Base-by-base conservation (phyloP, 495 filamentous ascomycete genomes). In the Staphylotrichum longicolle region DNA sequence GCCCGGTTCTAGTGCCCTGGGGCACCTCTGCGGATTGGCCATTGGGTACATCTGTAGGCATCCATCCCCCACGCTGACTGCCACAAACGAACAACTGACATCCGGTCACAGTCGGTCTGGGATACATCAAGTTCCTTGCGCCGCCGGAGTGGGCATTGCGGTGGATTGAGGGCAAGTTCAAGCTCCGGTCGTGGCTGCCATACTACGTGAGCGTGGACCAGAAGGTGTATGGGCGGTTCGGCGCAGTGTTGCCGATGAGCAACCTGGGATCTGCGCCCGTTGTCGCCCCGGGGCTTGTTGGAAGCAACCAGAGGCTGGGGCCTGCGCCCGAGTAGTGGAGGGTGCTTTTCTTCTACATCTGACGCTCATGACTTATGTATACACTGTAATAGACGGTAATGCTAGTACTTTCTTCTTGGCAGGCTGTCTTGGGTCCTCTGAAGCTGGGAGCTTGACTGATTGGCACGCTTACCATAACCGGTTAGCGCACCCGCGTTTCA, bases 201-300 rank as follows among this genome's bases (percentile, higher is more conserved):
- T 88, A 93, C 74, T 97, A 95, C 68, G 86, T 97, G 14, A 92
- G 88, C 20, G 85, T 97, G 11, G 92, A 97, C 68, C 92, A 96
- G 71, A 96, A 95, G 82, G 95, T 89, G n/a, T 95, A 91, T 68
- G 92, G 92, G n/a, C 82, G 92, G 51, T 96, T 93, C 69, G 92
- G 92, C 1, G 90, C 20, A 27, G 20, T 97, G 15, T 76, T 97
- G 27, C 92, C 92, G 2, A 84, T 85, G 0, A 79, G 77, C 35
- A 76, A 73, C 48, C 60, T 73, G 3, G 65, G 68, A 14, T 79
- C 83, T 44, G 66, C 71, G 40, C 50, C 70, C 5, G 63, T 56
- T 10, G 47, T 64, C 14, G 78, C 84, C 1, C 74, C 88, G 75
- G 82, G 78, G 51, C 82, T 85, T 63, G 70, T 85, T 47, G 87